These are phyloP conservation scores for Sclerotinia trifoliorum DNA, from an alignment of 2,329 filamentous ascomycete genomes.

Conservation along the genomic window DNA sequence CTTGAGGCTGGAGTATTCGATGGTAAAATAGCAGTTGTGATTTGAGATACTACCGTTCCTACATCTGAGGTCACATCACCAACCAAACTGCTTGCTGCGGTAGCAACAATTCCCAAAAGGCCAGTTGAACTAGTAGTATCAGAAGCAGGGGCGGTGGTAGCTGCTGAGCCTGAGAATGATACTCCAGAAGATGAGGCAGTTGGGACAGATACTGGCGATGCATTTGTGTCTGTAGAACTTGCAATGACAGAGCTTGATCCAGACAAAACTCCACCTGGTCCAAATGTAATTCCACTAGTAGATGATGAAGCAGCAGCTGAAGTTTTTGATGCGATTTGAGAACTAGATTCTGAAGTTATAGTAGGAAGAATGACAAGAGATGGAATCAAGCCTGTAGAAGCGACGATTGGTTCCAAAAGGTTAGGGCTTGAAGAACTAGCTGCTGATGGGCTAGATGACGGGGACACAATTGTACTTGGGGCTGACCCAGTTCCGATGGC, in stretches of 20 bases:
- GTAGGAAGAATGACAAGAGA: constrained; percentile 26
- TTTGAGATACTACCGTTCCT: constrained; percentile 16
- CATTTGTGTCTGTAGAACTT: constrained; percentile 21
- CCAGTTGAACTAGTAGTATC: neutral
- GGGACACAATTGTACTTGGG: neutral
- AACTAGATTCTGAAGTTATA: neutral
- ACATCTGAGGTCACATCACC: constrained; percentile 7
- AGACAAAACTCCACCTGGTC: constrained; percentile 37
- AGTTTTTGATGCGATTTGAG: constrained; percentile 8
- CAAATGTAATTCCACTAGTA: constrained; percentile 35
- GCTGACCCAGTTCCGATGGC: constrained; percentile 6
- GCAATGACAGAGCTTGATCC: constrained; percentile 9
- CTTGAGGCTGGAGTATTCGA: neutral
- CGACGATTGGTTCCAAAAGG: constrained; percentile 22
- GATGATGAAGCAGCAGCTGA: constrained; percentile 25
- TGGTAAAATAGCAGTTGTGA: constrained; percentile 18
- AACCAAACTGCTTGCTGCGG: constrained; percentile 2
- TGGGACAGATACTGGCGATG: constrained; percentile 23
- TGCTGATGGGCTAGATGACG: neutral
- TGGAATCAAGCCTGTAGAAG: constrained; percentile 25
- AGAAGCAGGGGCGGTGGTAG: neutral
- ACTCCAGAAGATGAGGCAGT: constrained; percentile 24
- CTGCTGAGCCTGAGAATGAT: constrained; percentile 26
- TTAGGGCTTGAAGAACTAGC: constrained; percentile 13
- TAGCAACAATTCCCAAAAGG: constrained; percentile 11